Conservation (phyloP, 23 red algal genomes). For the Chondrus crispus region DNA sequence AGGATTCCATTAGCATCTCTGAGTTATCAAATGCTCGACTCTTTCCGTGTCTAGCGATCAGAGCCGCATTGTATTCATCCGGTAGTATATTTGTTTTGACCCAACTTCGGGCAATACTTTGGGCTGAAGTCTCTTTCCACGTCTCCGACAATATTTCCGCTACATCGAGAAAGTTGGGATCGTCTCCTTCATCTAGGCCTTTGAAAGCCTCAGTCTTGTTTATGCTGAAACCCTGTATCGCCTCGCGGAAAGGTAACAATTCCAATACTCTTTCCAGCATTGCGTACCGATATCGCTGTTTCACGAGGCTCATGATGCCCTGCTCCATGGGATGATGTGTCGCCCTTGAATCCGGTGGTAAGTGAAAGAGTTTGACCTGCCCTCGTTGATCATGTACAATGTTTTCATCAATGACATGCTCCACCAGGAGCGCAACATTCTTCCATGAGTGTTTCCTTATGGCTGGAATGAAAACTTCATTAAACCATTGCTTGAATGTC, state of each 20-base stretch:
- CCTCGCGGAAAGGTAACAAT: neutral
- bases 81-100: neutral
- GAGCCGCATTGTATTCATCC: neutral
- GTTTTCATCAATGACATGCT: neutral
- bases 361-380: constrained; percentile 22
- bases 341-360: neutral
- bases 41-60: neutral
- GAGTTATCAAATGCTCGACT: neutral
- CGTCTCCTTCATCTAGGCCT: neutral
- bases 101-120: neutral
- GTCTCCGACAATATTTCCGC: neutral
- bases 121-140: neutral
- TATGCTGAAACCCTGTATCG: neutral
- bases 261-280: neutral
- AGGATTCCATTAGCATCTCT: neutral
- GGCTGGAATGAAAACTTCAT: constrained; percentile 20
- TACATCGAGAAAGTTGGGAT: neutral
- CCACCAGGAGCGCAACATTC: constrained; percentile 34
- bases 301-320: neutral
- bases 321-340: neutral
- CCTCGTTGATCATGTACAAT: constrained; percentile 30
- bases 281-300: neutral
- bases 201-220: neutral
- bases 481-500: constrained; percentile 42
- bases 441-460: constrained; percentile 24